Evolutionary conservation across 306 rosid genomes (phyloP).

Genomic region (Dalbergia cochinchinensis): DNA sequence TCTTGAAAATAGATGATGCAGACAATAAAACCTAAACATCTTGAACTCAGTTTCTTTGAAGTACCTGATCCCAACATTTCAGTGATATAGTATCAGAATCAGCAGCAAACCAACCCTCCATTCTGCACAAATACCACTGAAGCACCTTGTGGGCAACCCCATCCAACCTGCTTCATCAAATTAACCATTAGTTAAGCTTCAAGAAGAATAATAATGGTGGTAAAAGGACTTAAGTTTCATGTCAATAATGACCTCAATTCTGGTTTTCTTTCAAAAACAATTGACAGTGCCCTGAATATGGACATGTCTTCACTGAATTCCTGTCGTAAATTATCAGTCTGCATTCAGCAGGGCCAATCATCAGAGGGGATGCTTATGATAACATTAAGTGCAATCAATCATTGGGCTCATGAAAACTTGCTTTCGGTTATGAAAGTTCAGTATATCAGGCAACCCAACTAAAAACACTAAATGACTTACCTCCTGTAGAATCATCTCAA

Average conservation of each 20-base stretch:
- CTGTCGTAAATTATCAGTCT: slow-evolving; percentile 78
- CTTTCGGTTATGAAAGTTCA: neutral
- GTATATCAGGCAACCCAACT: slow-evolving; percentile 22
- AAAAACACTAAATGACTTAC: slow-evolving; percentile 48
- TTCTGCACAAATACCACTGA: slow-evolving; percentile 97
- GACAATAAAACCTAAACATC: slow-evolving; percentile 15
- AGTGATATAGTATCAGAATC: slow-evolving; percentile 92
- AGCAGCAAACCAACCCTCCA: slow-evolving; percentile 99
- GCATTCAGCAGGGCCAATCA: slow-evolving; percentile 49
- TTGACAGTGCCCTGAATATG: slow-evolving; percentile 75
- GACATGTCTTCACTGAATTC: slow-evolving; percentile 81
- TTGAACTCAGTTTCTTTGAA: slow-evolving; percentile 24
- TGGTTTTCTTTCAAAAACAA: slow-evolving; percentile 87
- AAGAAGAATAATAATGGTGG: neutral
- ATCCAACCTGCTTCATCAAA: slow-evolving; percentile 72
- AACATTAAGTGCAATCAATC: slow-evolving; percentile 26
- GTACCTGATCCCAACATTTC: slow-evolving; percentile 95
- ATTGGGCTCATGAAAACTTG: slow-evolving; percentile 24
- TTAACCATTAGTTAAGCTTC: slow-evolving; percentile 30
- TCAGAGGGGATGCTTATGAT: slow-evolving; percentile 43
- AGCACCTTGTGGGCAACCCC: slow-evolving; percentile 90
- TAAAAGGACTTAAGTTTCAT: neutral
- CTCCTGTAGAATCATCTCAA: slow-evolving; percentile 82
- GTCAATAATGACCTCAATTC: slow-evolving; percentile 67
- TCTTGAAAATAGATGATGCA: slow-evolving; percentile 9